Evolutionary conservation across 495 filamentous ascomycete species (phyloP), one percentile per base, ranked within the genome.

Genomic region (Corynascus novoguineensis): DNA sequence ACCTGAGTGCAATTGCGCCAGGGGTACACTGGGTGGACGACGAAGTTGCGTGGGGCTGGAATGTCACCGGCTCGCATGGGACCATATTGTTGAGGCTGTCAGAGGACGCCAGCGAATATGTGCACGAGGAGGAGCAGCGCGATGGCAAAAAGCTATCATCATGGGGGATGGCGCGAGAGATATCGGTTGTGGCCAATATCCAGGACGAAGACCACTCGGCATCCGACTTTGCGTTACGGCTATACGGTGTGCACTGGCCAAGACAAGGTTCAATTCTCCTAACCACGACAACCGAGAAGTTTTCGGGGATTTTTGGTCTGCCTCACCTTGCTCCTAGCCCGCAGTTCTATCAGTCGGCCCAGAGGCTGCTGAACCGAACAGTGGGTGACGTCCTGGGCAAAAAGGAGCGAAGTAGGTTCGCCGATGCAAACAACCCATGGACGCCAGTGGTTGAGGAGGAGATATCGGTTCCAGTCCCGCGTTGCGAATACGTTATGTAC

Each of bases 261-360:
- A 75, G 80, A 25, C 78, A 83, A 45, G 93, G 93, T 4, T 78
- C 80, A 5, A 84, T 95, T 40, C 70, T 97, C 15, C 68, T 97
- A 50, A 88, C 84, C 8, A 97, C 93, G 1, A 89, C 91, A 12
- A 95, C 88, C 64, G 88, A 95, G 67, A 96, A 95, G 73, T 97
- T 91, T 67, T 79, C 85, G 21, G 93, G 93, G 35, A 82, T 97
- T 29, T 95, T 96, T 66, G 83, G 86, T 22, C 71, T 97, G 57
- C 92, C 93, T 21, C 90, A 97, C 71, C 81, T 98, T 28, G 75
- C 85, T 7, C 77, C 88, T 14, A 84, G 82, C 14, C 64, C 78
- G 17, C 78, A 83, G 45, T 81, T 82, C 15, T 97, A 87, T 68
- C 73, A 82, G 34, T 71, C 84, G 2, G 82, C 86, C 24, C 83